Base-by-base conservation (phyloP, 495 filamentous ascomycete genomes). In the Daldinia childiae region DNA sequence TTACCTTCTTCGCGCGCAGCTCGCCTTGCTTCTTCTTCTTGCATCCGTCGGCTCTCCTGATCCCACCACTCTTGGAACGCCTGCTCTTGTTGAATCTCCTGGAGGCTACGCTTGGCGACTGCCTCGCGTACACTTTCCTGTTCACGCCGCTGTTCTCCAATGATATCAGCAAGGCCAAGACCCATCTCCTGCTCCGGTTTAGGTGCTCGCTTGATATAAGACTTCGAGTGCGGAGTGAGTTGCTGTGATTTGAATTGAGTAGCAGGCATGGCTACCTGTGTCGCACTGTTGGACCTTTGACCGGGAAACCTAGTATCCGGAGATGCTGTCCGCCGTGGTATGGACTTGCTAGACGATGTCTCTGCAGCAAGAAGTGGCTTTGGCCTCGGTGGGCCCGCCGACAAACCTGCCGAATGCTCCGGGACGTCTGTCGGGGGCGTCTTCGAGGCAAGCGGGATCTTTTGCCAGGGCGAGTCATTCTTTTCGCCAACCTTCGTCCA, bases 61-160 rank as follows among this genome's bases (percentile, higher is more conserved):
- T 98, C 94, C 95, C 95, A 99, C 95, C 96, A 99, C 76, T 95
- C 90, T 78, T 97, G 92, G 79, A 99, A 99, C 36, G 93, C 92
- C 77, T 99, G 95, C 77, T 99, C 95, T 57, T 91, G 87, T 76
- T 99, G 96, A 69, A 99, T 99, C 43, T 98, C 95, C 74, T 95
- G 87, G 43, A 99, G 79, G 65, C 90, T 93, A 45, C 95, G 86
- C 77, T 96, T 97, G 2, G 92, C 91, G 0, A 85, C 88, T n/a
- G 92, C 92, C 79, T 97, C 94, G 43, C 87, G 89, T 67, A 95
- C 87, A 57, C 88, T 84, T 65, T 94, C 88, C 73, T 98, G 95
- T 68, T 97, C 94, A 6, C 87, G 88, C 76, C 90, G 88, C 79
- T 99, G 93, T 76, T 95, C 90, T 15, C 88, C 87, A 26, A 98